Base-by-base conservation (phyloP, 176 grass and related monocot species). In the Typha latifolia region DNA sequence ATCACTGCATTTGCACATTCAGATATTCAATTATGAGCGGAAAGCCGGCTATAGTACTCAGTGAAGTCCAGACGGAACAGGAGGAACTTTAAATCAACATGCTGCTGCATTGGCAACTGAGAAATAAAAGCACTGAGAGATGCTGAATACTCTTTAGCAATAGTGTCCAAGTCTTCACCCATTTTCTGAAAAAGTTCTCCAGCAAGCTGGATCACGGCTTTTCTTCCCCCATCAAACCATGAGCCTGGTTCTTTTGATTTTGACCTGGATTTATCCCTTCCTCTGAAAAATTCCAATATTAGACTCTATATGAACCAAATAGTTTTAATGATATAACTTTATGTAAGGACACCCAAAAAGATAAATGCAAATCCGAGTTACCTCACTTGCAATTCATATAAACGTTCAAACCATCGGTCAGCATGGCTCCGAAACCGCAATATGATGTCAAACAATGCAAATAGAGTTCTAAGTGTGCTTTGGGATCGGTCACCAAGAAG, bases 1-100 rank as follows among this genome's bases (percentile, higher is more conserved):
- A 62, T 49, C 10, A 43, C 37, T 43, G 37, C 10, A 43, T 43
- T 43, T 43, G 37, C 43, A 70, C 14, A 20, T 62, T 32, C 24
- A 63, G 9, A 10, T 67, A 62, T 84, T 88, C 83, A 92, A 79
- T 86, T 89, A 71, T 24, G 76, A 48, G 68, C 64, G 5, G 78
- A 78, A 75, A 76, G 77, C 62, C 67, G 77, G 18, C 85, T 97
- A 67, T 97, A 97, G 49, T 91, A 97, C 68, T 97, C 88, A 9
- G 93, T 97, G 68, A 92, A 97, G 63, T 97, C 85, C 48, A 97
- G 72, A 51, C 93, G 88, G 78, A 97, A 97, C 32, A 97, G 84
- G 13, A 92, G 85, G 68, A 92, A 97, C 63, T 97, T 97, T 67
- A 97, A 71, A 69, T 92, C 93, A 31, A 97, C 85, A 70, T 97